Base-by-base conservation (phyloP, 805 yeast species). In the Saccharomycopsis lassenensis region DNA sequence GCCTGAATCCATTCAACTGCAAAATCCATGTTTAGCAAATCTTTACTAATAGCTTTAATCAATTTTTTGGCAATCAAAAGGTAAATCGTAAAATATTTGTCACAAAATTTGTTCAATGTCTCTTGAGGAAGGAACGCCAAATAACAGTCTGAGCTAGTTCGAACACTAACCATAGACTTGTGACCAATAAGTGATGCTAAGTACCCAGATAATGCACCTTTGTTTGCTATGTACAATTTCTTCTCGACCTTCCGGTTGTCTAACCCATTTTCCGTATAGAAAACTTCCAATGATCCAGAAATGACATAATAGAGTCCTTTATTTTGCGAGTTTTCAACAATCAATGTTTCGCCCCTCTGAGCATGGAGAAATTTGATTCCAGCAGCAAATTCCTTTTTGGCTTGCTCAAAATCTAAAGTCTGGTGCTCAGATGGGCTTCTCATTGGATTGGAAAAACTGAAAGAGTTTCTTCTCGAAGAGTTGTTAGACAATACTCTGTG, bases 1-100 rank as follows among this genome's bases (percentile, higher is more conserved):
- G 82, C 64, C 41, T 85, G 95, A 27, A 87, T 74, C 97, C 97
- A 89, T 55, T 91, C 98, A 35, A 91, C 60, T 0, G 96, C 95
- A 56, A 82, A 84, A 51, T 89, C 97, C 28, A 91, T 71, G 38
- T 79, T 72, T 25, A 81, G 56, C 25, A 89, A 62, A 37, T 80
- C 71, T 20, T 69, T 61, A 20, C 87, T 77, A 26, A 91, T 56
- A 2, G 81, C 63, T n/a, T 63, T 64, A 30, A 80, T 74, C 44
- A 89, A 59, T 6, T 75, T 68, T 41, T 75, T 74, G 0, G 97
- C 95, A 31, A 86, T 69, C 2, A 85, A 74, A 25, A 89, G 60
- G 46, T 82, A 80, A 7, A 89, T 64, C 55, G 74, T 67, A 40
- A 89, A 87, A 51, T 73, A 79, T 44, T 73, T 72, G 39, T 89